Evolutionary conservation across 257 asterid species (phyloP).

Genomic region (Solanum tarijense): DNA sequence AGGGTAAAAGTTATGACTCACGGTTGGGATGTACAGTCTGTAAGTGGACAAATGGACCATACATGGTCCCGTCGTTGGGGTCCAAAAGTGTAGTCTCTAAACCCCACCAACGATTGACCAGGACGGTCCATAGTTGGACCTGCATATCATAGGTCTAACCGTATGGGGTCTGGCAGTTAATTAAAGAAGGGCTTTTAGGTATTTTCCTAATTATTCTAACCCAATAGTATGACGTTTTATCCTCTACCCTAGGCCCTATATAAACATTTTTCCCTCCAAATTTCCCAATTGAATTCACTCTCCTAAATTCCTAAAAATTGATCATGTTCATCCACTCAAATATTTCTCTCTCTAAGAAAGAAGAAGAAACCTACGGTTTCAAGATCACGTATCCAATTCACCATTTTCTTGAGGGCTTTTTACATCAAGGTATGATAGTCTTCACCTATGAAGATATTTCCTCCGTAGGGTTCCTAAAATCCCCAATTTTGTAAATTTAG

Average conservation of each 20-base stretch:
- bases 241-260: not conserved
- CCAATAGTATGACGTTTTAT: not conserved
- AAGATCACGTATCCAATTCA: not conserved
- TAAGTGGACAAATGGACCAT: too few relatives aligned
- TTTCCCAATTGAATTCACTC: not conserved
- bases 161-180: too few relatives aligned
- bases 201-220: too few relatives aligned
- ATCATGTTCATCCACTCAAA: not conserved
- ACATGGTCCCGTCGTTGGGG: too few relatives aligned
- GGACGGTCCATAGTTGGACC: too few relatives aligned
- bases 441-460: not conserved
- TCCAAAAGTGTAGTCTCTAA: too few relatives aligned
- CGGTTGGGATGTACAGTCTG: too few relatives aligned
- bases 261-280: not conserved
- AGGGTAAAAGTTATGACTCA: too few relatives aligned
- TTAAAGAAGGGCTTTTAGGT: too few relatives aligned
- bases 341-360: not conserved
- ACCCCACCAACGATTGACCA: too few relatives aligned
- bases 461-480: not conserved
- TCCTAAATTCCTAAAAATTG: not conserved
- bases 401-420: not conserved
- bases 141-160: too few relatives aligned
- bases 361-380: not conserved
- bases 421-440: not conserved
- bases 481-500: not conserved